phyloP scores from a whole-genome alignment of 257 asterid species.

The Forsythia suspensa region DNA sequence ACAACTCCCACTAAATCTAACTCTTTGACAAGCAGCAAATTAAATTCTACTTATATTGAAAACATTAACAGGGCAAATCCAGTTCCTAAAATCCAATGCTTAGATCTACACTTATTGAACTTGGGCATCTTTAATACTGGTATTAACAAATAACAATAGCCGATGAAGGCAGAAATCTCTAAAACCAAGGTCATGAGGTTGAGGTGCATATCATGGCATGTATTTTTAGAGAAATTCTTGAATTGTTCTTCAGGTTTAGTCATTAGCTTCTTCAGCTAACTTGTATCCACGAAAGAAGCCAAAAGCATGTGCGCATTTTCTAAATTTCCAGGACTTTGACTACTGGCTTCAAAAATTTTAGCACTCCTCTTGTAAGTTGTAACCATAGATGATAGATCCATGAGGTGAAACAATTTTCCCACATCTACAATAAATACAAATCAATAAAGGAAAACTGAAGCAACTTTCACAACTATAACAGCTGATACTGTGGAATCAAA shows the following conservation, averaged over 20 bases:
- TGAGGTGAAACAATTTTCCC: neutral
- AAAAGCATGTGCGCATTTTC: neutral
- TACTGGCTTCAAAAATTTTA: neutral
- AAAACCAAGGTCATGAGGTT: neutral
- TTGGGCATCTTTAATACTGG: neutral
- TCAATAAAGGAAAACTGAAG: neutral
- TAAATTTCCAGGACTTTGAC: neutral
- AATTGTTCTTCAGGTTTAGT: neutral
- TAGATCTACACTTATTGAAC: neutral
- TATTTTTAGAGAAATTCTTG: neutral
- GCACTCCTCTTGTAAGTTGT: neutral
- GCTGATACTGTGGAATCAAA: constrained; percentile 1
- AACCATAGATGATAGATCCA: neutral
- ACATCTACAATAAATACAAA: neutral
- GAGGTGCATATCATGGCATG: neutral
- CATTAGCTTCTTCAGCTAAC: neutral
- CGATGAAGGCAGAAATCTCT: neutral
- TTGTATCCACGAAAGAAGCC: neutral
- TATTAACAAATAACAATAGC: neutral
- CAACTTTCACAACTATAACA: neutral
- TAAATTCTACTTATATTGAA: neutral
- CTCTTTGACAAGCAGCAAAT: neutral
- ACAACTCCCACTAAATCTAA: neutral
- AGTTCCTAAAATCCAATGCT: neutral
- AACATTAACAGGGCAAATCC: neutral